These are phyloP conservation scores for Rhynchospora breviuscula DNA, from an alignment of 176 grass and related monocot genomes.

Conservation along the genomic window DNA sequence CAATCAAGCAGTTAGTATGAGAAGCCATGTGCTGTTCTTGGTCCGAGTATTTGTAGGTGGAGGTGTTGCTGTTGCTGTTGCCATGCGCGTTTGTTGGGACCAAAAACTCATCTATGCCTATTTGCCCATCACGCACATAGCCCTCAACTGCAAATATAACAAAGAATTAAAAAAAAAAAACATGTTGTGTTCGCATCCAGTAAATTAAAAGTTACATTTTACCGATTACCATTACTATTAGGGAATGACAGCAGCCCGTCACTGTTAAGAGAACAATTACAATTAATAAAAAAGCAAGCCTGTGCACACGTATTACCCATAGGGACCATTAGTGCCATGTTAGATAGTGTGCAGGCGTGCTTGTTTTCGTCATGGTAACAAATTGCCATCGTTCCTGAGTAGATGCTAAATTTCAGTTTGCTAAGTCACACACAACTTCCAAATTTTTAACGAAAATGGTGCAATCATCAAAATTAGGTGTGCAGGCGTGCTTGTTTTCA, in stretches of 20 bases:
- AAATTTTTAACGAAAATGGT: background rate
- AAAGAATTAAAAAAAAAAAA: background rate
- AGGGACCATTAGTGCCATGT: background rate
- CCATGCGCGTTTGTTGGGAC: conserved; percentile 3
- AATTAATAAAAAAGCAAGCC: too few species aligned
- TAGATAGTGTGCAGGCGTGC: background rate
- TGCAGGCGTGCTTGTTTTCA: too few species aligned
- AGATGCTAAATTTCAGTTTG: background rate
- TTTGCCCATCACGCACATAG: conserved; percentile 3
- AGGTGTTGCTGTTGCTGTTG: background rate
- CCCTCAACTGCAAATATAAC: conserved; percentile 6
- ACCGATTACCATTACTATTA: background rate
- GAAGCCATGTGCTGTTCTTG: background rate
- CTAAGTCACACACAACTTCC: background rate
- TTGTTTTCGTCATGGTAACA: background rate
- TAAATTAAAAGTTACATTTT: background rate
- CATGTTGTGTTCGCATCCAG: background rate
- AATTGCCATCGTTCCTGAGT: background rate
- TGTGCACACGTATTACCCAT: too few species aligned
- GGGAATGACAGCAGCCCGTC: background rate
- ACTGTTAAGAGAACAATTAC: too few species aligned
- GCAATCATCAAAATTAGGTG: too few species aligned
- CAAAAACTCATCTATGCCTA: background rate
- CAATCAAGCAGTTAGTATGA: conserved; percentile 16
- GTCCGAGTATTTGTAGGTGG: background rate